phyloP scores from a whole-genome alignment of 2,329 filamentous ascomycete genomes.

The Elsinoe australis region DNA sequence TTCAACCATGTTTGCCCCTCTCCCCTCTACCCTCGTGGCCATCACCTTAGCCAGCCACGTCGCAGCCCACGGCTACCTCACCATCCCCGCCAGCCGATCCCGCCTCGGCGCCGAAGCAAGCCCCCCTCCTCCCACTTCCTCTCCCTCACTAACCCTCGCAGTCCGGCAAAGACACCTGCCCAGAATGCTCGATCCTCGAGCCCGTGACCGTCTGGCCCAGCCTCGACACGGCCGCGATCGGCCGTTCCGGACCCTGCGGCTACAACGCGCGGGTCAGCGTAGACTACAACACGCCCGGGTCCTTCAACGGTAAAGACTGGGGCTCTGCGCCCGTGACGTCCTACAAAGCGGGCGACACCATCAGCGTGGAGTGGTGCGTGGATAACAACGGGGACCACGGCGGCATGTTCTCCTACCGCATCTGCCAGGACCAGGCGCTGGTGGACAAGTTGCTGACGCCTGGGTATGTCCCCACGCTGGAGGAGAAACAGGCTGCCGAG shows the following conservation, averaged over 20 bases:
- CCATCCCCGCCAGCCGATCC: conserved; percentile 7
- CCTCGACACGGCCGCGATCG: conserved; percentile 13
- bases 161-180: conserved; percentile 13
- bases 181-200: conserved; percentile 11
- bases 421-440: conserved; percentile 14
- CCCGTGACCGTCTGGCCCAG: conserved; percentile 5
- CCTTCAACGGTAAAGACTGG: conserved; percentile 9
- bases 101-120: conserved; percentile 4
- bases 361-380: conserved; percentile 10
- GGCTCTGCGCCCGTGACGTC: background rate
- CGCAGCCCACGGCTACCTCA: conserved; percentile 10
- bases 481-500: conserved; percentile 8
- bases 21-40: background rate
- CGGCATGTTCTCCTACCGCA: conserved; percentile 9
- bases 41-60: background rate
- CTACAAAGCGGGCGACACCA: background rate
- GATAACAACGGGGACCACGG: conserved; percentile 15
- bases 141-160: background rate
- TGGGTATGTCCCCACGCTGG: background rate
- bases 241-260: conserved; percentile 15
- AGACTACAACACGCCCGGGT: conserved; percentile 13
- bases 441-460: conserved; percentile 7
- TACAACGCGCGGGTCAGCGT: conserved; percentile 9
- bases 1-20: background rate
- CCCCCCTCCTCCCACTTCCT: background rate